Evolutionary conservation across 371 early-diverging fungal species (phyloP).

Genomic region (Edhazardia aedis): DNA sequence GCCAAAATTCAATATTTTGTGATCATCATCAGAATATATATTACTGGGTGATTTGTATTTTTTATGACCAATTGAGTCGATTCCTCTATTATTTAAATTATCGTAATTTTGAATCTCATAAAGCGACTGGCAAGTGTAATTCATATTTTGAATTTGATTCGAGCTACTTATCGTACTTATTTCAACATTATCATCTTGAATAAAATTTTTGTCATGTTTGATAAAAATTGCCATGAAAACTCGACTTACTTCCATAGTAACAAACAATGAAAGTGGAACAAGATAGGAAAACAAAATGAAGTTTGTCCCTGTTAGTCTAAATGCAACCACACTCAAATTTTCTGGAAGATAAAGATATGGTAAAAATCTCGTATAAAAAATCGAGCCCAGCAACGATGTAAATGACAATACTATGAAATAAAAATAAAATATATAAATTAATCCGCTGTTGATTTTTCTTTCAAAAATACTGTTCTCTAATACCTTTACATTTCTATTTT

Average conservation of each 20-base stretch:
- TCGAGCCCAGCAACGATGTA: slow-evolving; percentile 25
- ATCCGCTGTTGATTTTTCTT: slow-evolving; percentile 10
- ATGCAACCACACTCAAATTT: background rate
- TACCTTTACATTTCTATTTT: background rate
- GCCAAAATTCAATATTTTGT: no score
- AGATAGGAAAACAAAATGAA: slow-evolving; percentile 48
- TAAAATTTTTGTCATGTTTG: slow-evolving; percentile 28
- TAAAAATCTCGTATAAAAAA: slow-evolving; percentile 17
- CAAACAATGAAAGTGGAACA: slow-evolving; percentile 79
- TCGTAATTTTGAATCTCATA: no score
- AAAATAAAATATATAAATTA: slow-evolving; percentile 24
- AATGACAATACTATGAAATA: slow-evolving; percentile 35
- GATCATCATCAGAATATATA: no score
- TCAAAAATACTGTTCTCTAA: slow-evolving; percentile 26
- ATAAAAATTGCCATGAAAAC: slow-evolving; percentile 57
- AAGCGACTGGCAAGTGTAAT: no score
- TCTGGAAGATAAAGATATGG: slow-evolving; percentile 1
- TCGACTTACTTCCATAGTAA: slow-evolving; percentile 59
- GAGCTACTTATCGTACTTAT: no score
- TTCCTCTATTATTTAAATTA: no score
- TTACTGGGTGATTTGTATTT: no score
- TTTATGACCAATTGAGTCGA: no score
- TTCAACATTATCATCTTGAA: no score
- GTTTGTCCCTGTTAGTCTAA: slow-evolving; percentile 36
- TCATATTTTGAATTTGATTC: no score